phyloP scores from a whole-genome alignment of 768 basidiomycete species.

The Macrolepiota fuliginosa region DNA sequence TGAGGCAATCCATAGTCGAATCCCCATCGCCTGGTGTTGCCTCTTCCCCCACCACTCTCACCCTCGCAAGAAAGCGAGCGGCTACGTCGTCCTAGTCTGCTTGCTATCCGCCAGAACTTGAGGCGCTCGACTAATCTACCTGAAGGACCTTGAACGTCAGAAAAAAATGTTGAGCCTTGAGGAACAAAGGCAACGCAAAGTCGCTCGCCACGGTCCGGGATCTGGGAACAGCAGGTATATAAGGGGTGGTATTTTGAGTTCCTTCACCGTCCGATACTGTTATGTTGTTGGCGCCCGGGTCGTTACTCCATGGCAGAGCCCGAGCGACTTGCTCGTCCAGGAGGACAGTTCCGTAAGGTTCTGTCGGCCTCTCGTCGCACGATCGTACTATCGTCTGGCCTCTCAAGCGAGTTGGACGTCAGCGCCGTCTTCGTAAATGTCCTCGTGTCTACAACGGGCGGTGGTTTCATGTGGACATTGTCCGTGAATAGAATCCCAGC shows the following conservation, averaged over 20 bases:
- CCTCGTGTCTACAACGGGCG: neutral
- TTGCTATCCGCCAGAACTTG: neutral
- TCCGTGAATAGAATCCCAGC: neutral
- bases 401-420: neutral
- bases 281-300: neutral
- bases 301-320: neutral
- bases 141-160: neutral
- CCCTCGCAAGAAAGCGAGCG: neutral
- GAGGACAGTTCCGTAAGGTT: neutral
- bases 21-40: neutral
- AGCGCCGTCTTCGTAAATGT: constrained; percentile 4
- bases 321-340: neutral
- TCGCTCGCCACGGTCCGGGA: neutral
- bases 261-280: too few relatives aligned
- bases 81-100: too few relatives aligned
- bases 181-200: neutral
- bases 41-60: neutral
- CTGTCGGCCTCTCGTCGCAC: neutral
- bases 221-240: neutral
- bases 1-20: neutral
- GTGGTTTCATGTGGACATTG: neutral
- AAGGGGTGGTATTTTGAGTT: neutral
- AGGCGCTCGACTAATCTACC: neutral
- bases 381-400: constrained; percentile 1
- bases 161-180: neutral